Conservation (phyloP, 495 filamentous ascomycete genomes). For the Amniculicola lignicola region DNA sequence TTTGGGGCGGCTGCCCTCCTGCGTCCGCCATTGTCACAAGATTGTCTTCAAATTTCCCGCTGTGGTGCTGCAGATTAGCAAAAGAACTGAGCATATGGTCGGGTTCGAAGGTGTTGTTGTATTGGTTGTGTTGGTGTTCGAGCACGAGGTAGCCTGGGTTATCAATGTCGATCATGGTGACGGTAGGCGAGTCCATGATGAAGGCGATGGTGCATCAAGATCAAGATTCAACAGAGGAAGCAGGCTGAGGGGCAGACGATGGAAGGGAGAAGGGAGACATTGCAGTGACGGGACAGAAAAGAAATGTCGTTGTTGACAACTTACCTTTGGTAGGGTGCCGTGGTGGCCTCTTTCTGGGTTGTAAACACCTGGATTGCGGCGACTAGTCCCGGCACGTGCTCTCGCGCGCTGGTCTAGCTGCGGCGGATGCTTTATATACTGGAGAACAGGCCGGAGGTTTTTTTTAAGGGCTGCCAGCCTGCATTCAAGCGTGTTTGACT, state of each 20-base stretch:
- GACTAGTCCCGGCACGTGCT: too few species aligned
- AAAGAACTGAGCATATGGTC: not conserved
- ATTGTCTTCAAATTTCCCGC: not conserved
- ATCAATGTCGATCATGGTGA: not conserved
- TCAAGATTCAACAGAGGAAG: not conserved
- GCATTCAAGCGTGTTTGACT: too few species aligned
- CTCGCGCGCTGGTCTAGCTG: constrained; percentile 3
- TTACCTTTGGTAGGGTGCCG: constrained; percentile 7
- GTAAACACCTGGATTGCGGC: too few species aligned
- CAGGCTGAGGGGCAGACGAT: not conserved
- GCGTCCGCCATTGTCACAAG: constrained; percentile 13
- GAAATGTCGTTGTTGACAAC: constrained; percentile 7
- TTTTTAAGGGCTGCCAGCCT: not conserved
- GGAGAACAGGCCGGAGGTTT: not conserved
- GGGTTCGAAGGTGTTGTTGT: too few species aligned
- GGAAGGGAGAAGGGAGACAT: not conserved
- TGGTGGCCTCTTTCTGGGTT: constrained; percentile 10
- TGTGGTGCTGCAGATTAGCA: constrained; percentile 2
- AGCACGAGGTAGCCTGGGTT: not conserved
- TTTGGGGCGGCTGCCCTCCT: constrained; percentile 1
- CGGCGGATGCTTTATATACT: not conserved
- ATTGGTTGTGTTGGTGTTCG: not conserved
- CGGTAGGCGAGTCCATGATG: not conserved
- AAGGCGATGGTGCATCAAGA: not conserved
- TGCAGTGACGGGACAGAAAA: not conserved